Evolutionary conservation across 2,329 filamentous ascomycete species (phyloP).

Genomic region (Colletotrichum gigasporum): DNA sequence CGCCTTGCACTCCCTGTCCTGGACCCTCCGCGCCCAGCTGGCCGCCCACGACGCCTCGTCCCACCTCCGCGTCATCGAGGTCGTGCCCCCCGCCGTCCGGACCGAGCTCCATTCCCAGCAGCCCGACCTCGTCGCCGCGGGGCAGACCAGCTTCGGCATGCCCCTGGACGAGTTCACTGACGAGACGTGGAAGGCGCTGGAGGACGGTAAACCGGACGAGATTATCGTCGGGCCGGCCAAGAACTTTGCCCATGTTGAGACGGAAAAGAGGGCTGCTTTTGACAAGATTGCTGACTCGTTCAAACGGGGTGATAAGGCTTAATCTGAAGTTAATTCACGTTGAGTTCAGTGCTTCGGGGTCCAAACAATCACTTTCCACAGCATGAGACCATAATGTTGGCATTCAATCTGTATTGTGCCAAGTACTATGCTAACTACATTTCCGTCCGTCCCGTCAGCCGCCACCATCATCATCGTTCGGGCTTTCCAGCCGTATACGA

Average conservation of each 20-base stretch:
- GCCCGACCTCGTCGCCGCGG: conserved; percentile 43
- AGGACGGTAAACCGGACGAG: conserved; percentile 49
- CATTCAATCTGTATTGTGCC: conserved; percentile 29
- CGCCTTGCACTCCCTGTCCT: conserved; percentile 57
- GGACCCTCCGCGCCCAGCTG: conserved; percentile 55
- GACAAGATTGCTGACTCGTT: conserved; percentile 12
- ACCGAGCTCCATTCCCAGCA: conserved; percentile 60
- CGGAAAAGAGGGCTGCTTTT: conserved; percentile 8
- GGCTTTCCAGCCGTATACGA: conserved; percentile 17
- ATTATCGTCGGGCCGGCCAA: conserved; percentile 30
- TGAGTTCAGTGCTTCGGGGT: background rate
- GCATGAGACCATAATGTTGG: background rate
- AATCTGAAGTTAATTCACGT: background rate
- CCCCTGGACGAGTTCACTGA: conserved; percentile 52
- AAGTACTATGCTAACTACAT: conserved; percentile 29
- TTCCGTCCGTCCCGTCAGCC: conserved; percentile 17
- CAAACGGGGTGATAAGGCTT: background rate
- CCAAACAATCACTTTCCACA: background rate
- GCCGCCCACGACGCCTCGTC: conserved; percentile 40
- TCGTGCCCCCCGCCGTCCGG: conserved; percentile 56
- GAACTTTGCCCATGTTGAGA: conserved; percentile 21
- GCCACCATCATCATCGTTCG: conserved; percentile 12
- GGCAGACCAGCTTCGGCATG: conserved; percentile 45
- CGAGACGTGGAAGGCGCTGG: conserved; percentile 54
- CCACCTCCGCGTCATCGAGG: conserved; percentile 54